Conservation (phyloP, 1,139 yeast genomes). For the Scheffersomyces lignicola region DNA sequence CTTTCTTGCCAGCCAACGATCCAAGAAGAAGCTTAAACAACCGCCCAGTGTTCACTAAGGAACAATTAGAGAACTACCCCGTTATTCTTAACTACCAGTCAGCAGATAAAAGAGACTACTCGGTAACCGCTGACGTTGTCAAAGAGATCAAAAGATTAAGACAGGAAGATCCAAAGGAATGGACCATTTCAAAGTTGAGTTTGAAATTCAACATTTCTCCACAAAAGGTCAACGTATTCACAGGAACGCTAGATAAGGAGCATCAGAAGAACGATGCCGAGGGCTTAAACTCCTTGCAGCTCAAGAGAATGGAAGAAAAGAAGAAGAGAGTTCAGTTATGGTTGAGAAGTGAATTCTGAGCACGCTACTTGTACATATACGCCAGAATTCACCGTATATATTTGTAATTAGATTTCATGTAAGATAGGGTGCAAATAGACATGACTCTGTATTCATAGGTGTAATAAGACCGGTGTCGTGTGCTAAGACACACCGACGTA, state of each 20-base stretch:
- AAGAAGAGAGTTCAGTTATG: slow-evolving; percentile 57
- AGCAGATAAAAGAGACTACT: slow-evolving; percentile 49
- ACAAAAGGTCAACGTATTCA: slow-evolving; percentile 2
- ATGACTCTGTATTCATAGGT: no score
- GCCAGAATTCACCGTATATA: no score
- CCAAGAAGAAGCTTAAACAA: slow-evolving; percentile 46
- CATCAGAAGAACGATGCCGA: slow-evolving; percentile 8
- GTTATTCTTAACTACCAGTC: slow-evolving; percentile 35
- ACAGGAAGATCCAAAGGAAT: slow-evolving; percentile 55
- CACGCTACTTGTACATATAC: background rate
- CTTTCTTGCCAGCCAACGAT: slow-evolving; percentile 67
- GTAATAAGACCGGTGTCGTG: no score
- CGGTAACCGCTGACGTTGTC: slow-evolving; percentile 61
- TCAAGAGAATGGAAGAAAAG: slow-evolving; percentile 51
- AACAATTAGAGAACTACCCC: slow-evolving; percentile 58
- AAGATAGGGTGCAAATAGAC: no score
- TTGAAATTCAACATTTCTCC: slow-evolving; percentile 48
- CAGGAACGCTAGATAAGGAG: slow-evolving; percentile 12
- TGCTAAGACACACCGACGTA: no score
- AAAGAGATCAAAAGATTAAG: slow-evolving; percentile 64
- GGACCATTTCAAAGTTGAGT: slow-evolving; percentile 72
- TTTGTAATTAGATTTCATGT: background rate
- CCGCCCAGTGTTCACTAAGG: slow-evolving; percentile 27
- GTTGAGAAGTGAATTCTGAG: slow-evolving; percentile 57
- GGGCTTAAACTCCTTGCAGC: slow-evolving; percentile 10